Base-by-base conservation (phyloP, 176 grass and related monocot species). In the Cenchrus americanus region DNA sequence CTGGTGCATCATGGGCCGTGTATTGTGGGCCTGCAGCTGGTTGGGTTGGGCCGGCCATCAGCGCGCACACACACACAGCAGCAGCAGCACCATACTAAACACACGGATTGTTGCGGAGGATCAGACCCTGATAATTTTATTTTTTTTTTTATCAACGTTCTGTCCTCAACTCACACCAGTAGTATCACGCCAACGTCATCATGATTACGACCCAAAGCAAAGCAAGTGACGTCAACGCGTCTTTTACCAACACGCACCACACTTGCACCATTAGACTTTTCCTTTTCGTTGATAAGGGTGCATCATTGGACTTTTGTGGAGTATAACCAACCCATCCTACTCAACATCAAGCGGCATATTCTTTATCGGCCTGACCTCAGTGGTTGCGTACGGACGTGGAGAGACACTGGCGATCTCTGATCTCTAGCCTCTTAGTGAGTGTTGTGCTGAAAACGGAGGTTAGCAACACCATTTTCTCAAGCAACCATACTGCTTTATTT, bases 181-280 rank as follows among this genome's bases (percentile, higher is more conserved):
- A 34, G 32, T 1, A 34, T 34, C 32, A 34, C 34, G 34, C 34
- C 34, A 37, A 4, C 34, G 43, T 44, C 43, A 9, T 42, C 66
- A 43, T 1, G 37, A 43, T 69, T 5, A 69, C 17, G 37, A 69
- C 40, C 41, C 65, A 3, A 22, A 69, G 14, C 11, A 14, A 22
- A 46, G 22, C 21, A 5, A 17, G 37, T 62, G 40, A 43, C 37
- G 41, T 62, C 75, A 77, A 77, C 75, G 55, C 75, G 75, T 46
- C 12, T 77, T 77, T 46, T 9, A 44, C 21, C 37, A 77, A 59
- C 30, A 3, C 34, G 3, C 34, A 4, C 34, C 34, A 42, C 5
- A 42, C 19, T 17, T n/a, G 19, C 32, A 23, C 14, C 10, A 1
- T 70, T 70, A 41, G 67, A 70, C 67, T 69, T 70, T 37, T 37